Base-by-base conservation (phyloP, 2,329 filamentous ascomycete species). In the Xylaria hypoxylon region DNA sequence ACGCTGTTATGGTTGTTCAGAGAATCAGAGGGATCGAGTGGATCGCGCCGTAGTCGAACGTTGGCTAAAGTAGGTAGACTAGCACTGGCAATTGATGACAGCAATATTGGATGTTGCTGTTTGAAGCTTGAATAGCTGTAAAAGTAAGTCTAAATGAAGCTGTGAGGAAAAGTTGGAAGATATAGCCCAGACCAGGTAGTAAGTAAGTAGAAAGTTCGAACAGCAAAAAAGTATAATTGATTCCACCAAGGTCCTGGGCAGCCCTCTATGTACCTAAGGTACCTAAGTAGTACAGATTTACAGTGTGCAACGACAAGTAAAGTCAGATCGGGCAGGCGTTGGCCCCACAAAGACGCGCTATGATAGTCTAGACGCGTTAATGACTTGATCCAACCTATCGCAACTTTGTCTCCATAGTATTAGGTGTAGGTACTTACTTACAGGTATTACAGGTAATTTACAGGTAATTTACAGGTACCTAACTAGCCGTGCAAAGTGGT, bases 291-390 rank as follows among this genome's bases (percentile, higher is more conserved):
- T n/a, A 35, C n/a, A 52, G 31, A 52, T 3, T 11, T 38, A 17
- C 2, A 51, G 15, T 33, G 8, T 5, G 15, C 26, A 50, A 24
- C 22, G 24, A 5, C n/a, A 33, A 33, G 31, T 33, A 5, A 10
- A 33, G 48, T 22, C 17, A 33, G 22, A 28, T 6, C 10, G 8
- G 13, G 26, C 15, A 13, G 17, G 11, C 17, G 31, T 28, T 7
- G 31, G 65, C 70, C 69, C 71, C 69, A 70, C 70, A 48, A 67
- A 15, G 67, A 74, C 72, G 71, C 72, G 72, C 68, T 58, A 11
- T 15, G 15, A 13, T 15, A 11, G 35, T 38, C 35, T 10, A 68
- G 70, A 72, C 72, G 72, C 72, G 72, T 74, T 70, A 72, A 73
- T 66, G 47, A 44, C 52, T 15, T 42, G 28, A 28, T 55, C 35